Evolutionary conservation across 192 early-diverging fungal genomes (phyloP).

Genomic region (Umbelopsis ramanniana): DNA sequence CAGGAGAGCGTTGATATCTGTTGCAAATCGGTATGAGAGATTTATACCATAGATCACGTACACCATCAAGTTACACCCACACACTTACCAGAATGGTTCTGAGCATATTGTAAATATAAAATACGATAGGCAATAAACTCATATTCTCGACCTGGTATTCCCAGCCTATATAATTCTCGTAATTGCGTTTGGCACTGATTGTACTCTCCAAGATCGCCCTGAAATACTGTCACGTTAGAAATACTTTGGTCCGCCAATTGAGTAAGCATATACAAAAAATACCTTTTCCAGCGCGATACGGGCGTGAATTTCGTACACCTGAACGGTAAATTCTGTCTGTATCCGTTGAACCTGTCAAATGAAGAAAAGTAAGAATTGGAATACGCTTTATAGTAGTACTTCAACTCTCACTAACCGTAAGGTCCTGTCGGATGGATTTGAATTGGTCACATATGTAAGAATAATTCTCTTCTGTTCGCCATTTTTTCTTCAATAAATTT

Average conservation of each 20-base stretch:
- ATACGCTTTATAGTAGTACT: background rate
- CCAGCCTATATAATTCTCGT: slow-evolving; percentile 80
- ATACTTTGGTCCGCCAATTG: background rate
- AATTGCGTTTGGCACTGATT: slow-evolving; percentile 98
- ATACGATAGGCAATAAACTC: slow-evolving; percentile 96
- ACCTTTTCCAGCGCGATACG: slow-evolving; percentile 94
- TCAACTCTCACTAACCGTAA: slow-evolving; percentile 67
- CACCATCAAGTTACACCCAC: background rate
- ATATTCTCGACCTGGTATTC: slow-evolving; percentile 73
- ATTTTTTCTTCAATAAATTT: slow-evolving; percentile 79
- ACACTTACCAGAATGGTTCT: slow-evolving; percentile 76
- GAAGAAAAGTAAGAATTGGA: background rate
- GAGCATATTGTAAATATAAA: slow-evolving; percentile 87
- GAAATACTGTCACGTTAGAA: slow-evolving; percentile 8
- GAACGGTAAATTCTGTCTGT: slow-evolving; percentile 90
- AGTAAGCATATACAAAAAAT: background rate
- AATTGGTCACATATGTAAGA: slow-evolving; percentile 97
- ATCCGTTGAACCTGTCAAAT: slow-evolving; percentile 77
- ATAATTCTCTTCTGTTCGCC: slow-evolving; percentile 87
- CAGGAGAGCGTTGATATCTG: slow-evolving; percentile 85
- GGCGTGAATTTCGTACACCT: slow-evolving; percentile 94
- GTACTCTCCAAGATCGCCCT: slow-evolving; percentile 95
- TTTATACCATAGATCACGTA: background rate
- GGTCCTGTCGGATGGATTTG: slow-evolving; percentile 92
- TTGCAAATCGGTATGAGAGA: background rate